phyloP scores from a whole-genome alignment of 2,329 filamentous ascomycete genomes.

The Teratosphaeriaceae sp. region DNA sequence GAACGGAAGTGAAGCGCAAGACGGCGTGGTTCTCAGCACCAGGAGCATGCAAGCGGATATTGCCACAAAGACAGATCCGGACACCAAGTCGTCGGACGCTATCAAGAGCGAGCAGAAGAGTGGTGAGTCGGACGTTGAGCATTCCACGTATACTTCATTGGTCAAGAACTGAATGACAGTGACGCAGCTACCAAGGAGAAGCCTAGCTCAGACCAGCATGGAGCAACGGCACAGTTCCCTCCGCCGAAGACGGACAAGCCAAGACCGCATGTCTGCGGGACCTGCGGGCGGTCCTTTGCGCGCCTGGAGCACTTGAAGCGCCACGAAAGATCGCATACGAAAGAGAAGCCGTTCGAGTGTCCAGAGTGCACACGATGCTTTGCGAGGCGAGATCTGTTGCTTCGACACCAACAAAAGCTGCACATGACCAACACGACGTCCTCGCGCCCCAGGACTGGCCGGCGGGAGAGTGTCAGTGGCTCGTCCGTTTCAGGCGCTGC shows the following conservation, averaged over 20 bases:
- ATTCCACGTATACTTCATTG: too few relatives aligned
- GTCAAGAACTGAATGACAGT: background rate
- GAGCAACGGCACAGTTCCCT: slow-evolving; percentile 47
- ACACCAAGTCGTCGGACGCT: background rate
- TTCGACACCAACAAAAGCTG: slow-evolving; percentile 96
- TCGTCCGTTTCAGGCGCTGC: slow-evolving; percentile 60
- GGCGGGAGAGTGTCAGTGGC: slow-evolving; percentile 79
- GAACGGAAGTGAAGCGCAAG: background rate
- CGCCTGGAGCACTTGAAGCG: slow-evolving; percentile 94
- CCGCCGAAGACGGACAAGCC: slow-evolving; percentile 97
- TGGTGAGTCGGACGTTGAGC: background rate
- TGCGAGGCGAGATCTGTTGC: slow-evolving; percentile 80
- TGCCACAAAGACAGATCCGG: background rate
- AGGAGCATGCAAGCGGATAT: slow-evolving; percentile 2
- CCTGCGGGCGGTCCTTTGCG: slow-evolving; percentile 87
- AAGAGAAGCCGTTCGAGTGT: slow-evolving; percentile 98
- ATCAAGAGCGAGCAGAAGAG: background rate
- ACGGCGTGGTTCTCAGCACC: background rate
- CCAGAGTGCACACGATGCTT: slow-evolving; percentile 93
- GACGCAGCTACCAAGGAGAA: slow-evolving; percentile 10
- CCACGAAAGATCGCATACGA: slow-evolving; percentile 95
- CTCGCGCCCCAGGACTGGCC: slow-evolving; percentile 71
- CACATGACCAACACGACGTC: slow-evolving; percentile 89
- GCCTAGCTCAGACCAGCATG: slow-evolving; percentile 13
- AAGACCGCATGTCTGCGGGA: slow-evolving; percentile 85